Conservation (phyloP, 768 basidiomycete genomes). For the Boletus reticulatus region DNA sequence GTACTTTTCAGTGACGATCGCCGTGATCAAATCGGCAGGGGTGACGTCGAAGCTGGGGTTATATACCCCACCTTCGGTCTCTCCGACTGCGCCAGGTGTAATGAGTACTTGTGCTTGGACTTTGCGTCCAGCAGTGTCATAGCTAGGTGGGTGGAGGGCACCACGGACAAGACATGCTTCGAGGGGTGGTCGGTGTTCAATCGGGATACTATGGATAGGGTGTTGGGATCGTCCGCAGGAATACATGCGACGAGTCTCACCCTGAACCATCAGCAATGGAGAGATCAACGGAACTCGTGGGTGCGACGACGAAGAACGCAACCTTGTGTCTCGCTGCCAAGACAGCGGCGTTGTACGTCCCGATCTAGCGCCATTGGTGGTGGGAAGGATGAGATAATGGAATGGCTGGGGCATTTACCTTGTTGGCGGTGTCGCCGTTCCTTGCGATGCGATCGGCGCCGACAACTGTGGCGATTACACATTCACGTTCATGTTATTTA, state of each 20-base stretch:
- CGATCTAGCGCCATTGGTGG: conserved; percentile 47
- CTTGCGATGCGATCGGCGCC: conserved; percentile 86
- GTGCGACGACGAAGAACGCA: conserved; percentile 92
- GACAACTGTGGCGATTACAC: conserved; percentile 49
- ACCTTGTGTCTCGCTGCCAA: conserved; percentile 84
- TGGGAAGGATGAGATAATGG: not conserved
- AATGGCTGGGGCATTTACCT: conserved; percentile 41
- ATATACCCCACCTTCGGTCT: conserved; percentile 46
- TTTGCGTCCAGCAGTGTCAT: conserved; percentile 40
- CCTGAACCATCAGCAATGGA: conserved; percentile 66
- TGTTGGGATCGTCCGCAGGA: not conserved
- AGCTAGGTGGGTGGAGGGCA: conserved; percentile 56
- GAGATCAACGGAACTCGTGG: conserved; percentile 89
- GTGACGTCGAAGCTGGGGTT: conserved; percentile 98
- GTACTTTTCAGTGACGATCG: conserved; percentile 93
- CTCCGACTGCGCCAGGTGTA: conserved; percentile 59
- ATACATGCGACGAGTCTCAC: conserved; percentile 27
- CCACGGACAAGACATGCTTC: conserved; percentile 92
- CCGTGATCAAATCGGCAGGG: conserved; percentile 89
- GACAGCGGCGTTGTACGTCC: conserved; percentile 95
- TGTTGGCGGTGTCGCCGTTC: conserved; percentile 98
- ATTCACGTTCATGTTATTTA: not conserved
- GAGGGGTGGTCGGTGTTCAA: conserved; percentile 85
- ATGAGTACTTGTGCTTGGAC: conserved; percentile 81
- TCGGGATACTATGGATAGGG: conserved; percentile 61